These are phyloP conservation scores for Penicillium daleae DNA, from an alignment of 495 filamentous ascomycete genomes.

Conservation along the genomic window DNA sequence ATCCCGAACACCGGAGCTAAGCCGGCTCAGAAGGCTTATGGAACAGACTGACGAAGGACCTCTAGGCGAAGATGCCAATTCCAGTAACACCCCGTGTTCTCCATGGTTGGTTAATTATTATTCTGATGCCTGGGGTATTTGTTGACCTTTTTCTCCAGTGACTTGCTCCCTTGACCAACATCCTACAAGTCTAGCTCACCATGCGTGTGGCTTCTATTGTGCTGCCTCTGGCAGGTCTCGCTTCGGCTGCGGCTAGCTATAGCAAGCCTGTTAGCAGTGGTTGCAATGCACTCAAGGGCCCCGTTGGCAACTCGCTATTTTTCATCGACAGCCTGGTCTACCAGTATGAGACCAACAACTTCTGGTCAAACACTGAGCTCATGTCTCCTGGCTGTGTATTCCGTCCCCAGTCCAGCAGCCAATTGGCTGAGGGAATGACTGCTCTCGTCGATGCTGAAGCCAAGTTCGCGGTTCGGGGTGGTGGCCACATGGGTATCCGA, in stretches of 20 bases:
- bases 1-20: slow-evolving; percentile 10
- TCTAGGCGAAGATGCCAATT: slow-evolving; percentile 12
- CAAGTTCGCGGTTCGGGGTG: slow-evolving; percentile 42
- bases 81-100: slow-evolving; percentile 7
- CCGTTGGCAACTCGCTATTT: slow-evolving; percentile 29
- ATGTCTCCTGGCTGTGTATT: slow-evolving; percentile 41
- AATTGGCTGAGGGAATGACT: slow-evolving; percentile 33
- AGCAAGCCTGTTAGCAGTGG: slow-evolving; percentile 13
- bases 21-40: not conserved
- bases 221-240: slow-evolving; percentile 27
- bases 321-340: slow-evolving; percentile 30
- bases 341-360: slow-evolving; percentile 36
- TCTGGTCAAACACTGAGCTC: slow-evolving; percentile 45
- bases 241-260: slow-evolving; percentile 4
- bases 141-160: not conserved
- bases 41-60: not conserved
- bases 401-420: slow-evolving; percentile 32
- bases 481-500: slow-evolving; percentile 44
- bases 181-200: not conserved
- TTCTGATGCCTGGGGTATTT: not conserved
- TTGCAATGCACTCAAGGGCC: slow-evolving; percentile 26
- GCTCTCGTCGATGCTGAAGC: slow-evolving; percentile 37
- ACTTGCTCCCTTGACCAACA: not conserved
- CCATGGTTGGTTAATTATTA: not conserved
- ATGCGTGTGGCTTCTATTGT: slow-evolving; percentile 30